Base-by-base conservation (phyloP, 148 eudicot genomes). In the Spergularia marina region DNA sequence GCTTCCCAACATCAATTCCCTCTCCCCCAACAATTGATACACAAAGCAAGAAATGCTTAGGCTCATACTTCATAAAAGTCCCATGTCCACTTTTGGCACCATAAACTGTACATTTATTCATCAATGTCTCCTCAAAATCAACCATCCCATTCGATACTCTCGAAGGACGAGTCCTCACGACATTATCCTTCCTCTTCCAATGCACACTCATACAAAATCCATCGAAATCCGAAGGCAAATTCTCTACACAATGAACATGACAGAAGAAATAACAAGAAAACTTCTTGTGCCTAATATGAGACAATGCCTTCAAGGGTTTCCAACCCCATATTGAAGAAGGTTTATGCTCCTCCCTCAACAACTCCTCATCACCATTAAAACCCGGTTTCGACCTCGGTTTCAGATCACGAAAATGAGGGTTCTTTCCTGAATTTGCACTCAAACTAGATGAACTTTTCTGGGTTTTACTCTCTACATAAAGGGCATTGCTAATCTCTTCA, bases 91-190 rank as follows among this genome's bases (percentile, higher is more conserved):
- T 86, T 77, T 79, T 93, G 54, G 85, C 77, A 65, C 89, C 89
- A 82, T 83, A 83, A 40, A 93, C 87, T 7, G 78, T 78, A 74
- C 98, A 89, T 34, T 59, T 73, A 67, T 79, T 87, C 89, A 82
- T 82, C 79, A 91, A 79, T 44, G 97, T 91, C 83, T 91, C 90
- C 71, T 89, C 91, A 78, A 89, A 87, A 71, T 83, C 89, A 68
- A 84, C 93, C 70, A 74, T 34, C 30, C 97, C 93, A 47, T 76
- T 73, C 65, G 72, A 81, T 18, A 86, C 89, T 51, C 72, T 75
- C 55, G 86, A 80, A 4, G 82, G 81, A 17, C 53, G 66, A 68
- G 91, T 91, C 79, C 57, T 79, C 75, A 87, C 55, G 15, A 84
- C 82, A 64, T 51, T 68, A 59, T 84, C 82, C 80, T 89, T 91